Percentiles rank a stretch among this genome's conserved stretches.
Conservation (phyloP, 495 filamentous ascomycete species). For the Cudoniella acicularis region DNA sequence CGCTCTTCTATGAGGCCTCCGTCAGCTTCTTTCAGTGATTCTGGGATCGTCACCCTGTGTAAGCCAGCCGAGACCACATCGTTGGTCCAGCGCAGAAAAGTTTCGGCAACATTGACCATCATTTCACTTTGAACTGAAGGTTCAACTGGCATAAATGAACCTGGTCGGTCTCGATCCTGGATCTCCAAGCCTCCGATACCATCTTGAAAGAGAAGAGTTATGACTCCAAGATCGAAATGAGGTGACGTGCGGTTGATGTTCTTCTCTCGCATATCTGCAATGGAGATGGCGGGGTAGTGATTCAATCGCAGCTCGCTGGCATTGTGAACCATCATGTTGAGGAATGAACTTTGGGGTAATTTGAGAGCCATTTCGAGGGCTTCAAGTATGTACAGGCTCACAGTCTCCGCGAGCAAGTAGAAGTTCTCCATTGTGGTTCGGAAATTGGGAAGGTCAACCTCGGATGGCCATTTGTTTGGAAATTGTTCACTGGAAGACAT, state of each 20-base stretch:
- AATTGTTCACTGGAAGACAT: too few relatives aligned
- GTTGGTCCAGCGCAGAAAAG: constrained; percentile 57
- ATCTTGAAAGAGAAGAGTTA: constrained; percentile 48
- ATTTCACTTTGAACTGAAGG: constrained; percentile 43
- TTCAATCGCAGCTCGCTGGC: constrained; percentile 34
- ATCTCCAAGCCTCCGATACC: constrained; percentile 47
- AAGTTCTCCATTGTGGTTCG: constrained; percentile 49
- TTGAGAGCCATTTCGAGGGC: neutral
- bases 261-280: constrained; percentile 37
- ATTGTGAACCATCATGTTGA: neutral
- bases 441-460: constrained; percentile 54
- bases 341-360: neutral
- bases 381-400: neutral
- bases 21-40: too few relatives aligned
- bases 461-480: constrained; percentile 61
- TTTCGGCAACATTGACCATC: constrained; percentile 55
- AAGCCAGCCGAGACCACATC: constrained; percentile 23
- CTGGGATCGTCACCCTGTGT: neutral
- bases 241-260: constrained; percentile 46
- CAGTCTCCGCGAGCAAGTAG: constrained; percentile 32
- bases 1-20: too few relatives aligned
- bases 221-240: constrained; percentile 42
- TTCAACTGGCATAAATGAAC: constrained; percentile 18
- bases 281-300: constrained; percentile 57
- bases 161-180: neutral